phyloP scores from a whole-genome alignment of 495 filamentous ascomycete genomes.

The Penicillium canariense region DNA sequence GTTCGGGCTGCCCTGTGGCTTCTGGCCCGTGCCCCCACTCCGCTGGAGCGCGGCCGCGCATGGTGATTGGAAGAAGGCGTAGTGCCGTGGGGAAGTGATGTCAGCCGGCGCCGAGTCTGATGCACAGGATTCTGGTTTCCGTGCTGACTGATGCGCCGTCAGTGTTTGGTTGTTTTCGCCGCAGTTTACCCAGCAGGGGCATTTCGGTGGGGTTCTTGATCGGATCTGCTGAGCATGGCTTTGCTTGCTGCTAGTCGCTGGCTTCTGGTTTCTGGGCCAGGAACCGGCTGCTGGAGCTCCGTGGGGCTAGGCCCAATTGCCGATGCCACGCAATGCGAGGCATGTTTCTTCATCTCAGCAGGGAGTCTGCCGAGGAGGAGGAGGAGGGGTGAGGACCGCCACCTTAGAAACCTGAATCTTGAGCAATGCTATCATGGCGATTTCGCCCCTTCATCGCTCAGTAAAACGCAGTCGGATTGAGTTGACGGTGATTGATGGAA shows the following conservation, averaged over 20 bases:
- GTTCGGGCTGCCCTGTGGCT: background rate
- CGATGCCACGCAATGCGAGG: constrained; percentile 2
- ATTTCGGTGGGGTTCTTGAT: no score
- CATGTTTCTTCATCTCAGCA: background rate
- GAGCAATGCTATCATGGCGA: background rate
- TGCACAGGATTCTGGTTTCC: constrained; percentile 38
- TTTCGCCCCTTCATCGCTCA: background rate
- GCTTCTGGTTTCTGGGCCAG: background rate
- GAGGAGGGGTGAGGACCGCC: background rate
- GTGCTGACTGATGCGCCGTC: constrained; percentile 10
- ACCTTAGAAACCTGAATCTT: background rate
- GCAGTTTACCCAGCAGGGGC: background rate
- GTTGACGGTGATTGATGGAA: constrained; percentile 30
- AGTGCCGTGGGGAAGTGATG: constrained; percentile 21
- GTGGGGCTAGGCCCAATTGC: background rate
- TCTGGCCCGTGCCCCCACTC: background rate
- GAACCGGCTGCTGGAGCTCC: background rate
- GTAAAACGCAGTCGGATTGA: background rate
- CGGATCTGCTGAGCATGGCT: no score
- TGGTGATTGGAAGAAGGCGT: background rate
- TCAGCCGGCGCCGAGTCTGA: constrained; percentile 11
- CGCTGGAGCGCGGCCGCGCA: background rate
- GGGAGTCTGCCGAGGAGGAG: no score
- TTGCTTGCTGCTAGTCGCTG: background rate
- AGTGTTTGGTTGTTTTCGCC: background rate